phyloP scores from a whole-genome alignment of 176 grass and related monocot species.

The Cenchrus purpureus region DNA sequence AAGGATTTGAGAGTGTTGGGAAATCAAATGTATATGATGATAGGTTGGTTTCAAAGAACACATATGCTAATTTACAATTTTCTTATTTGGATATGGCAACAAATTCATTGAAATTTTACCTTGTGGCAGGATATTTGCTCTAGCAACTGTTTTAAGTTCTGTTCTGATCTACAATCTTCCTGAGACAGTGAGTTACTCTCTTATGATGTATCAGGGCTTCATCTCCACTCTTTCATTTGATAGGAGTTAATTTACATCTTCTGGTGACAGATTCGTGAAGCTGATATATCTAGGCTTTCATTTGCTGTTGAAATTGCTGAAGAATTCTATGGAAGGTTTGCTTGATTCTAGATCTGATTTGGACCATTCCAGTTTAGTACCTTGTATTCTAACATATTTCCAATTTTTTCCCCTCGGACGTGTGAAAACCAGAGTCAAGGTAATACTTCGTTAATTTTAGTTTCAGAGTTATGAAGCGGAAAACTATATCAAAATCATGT shows the following conservation, averaged over 20 bases:
- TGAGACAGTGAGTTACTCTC: slow-evolving; percentile 71
- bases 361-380: slow-evolving; percentile 13
- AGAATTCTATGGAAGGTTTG: slow-evolving; percentile 96
- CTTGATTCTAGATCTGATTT: slow-evolving; percentile 18
- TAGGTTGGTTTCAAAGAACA: slow-evolving; percentile 56
- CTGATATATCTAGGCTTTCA: slow-evolving; percentile 90
- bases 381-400: slow-evolving; percentile 53
- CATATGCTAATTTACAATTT: slow-evolving; percentile 5
- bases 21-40: slow-evolving; percentile 99
- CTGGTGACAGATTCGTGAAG: slow-evolving; percentile 79
- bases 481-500: neutral
- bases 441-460: slow-evolving; percentile 44
- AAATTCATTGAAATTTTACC: neutral
- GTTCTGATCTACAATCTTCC: slow-evolving; percentile 96
- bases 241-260: slow-evolving; percentile 30
- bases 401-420: neutral
- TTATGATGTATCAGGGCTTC: neutral
- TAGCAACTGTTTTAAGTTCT: slow-evolving; percentile 91
- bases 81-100: neutral
- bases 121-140: slow-evolving; percentile 82
- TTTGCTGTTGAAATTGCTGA: slow-evolving; percentile 97
- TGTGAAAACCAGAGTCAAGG: slow-evolving; percentile 84
- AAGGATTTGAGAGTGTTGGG: slow-evolving; percentile 94
- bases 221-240: slow-evolving; percentile 11
- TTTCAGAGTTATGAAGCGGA: slow-evolving; percentile 16